Conservation (phyloP, 192 early-diverging fungal species). For the Linnemannia hyalina region DNA sequence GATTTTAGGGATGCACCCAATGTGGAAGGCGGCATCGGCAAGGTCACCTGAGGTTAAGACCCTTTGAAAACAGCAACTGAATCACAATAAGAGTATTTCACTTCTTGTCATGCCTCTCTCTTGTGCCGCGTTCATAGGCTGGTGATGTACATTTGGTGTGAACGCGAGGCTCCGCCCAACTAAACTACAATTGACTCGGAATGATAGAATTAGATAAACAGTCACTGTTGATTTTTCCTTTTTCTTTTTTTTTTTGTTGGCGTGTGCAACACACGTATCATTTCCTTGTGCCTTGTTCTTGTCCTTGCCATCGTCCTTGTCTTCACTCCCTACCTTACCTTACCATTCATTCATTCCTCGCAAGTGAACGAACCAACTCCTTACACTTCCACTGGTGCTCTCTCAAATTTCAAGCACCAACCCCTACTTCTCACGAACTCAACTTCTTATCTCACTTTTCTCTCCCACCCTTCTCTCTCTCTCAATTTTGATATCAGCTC, state of each 20-base stretch:
- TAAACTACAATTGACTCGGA: no score
- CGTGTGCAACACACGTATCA: neutral
- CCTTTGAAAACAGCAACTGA: no score
- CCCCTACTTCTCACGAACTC: neutral
- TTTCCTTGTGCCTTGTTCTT: neutral
- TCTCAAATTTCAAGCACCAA: no score
- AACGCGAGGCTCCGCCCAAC: no score
- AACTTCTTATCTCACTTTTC: neutral
- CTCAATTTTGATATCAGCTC: neutral
- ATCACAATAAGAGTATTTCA: no score
- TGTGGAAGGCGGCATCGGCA: no score
- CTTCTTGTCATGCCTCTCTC: no score
- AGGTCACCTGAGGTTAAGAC: no score
- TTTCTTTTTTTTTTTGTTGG: neutral
- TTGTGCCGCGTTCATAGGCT: no score
- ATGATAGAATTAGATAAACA: neutral
- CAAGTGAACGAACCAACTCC: neutral
- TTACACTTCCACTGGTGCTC: neutral
- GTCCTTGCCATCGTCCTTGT: neutral
- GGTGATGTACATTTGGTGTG: no score
- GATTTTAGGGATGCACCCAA: no score
- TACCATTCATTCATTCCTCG: neutral
- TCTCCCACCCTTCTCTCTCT: neutral
- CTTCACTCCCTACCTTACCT: neutral
- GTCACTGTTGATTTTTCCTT: slow-evolving; percentile 1